These are phyloP conservation scores for Exsudoporus frostii DNA, from an alignment of 768 basidiomycete genomes.

Conservation along the genomic window DNA sequence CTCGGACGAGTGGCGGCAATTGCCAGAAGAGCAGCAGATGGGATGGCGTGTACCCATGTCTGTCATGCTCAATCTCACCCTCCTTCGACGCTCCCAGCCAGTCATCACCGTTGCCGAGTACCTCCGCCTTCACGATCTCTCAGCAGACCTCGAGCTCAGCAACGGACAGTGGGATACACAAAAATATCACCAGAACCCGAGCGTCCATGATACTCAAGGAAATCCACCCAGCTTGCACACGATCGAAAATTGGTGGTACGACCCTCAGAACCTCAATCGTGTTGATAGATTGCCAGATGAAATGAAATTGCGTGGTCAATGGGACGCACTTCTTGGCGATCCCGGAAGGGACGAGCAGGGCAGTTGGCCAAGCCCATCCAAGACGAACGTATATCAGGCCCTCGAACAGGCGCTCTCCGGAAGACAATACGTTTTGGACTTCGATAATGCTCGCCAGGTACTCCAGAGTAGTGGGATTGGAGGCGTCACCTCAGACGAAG, in stretches of 20 bases:
- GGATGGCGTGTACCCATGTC: constrained; percentile 36
- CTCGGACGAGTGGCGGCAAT: constrained; percentile 40
- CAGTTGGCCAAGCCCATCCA: constrained; percentile 22
- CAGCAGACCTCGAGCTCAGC: constrained; percentile 33
- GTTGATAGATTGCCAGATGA: constrained; percentile 36
- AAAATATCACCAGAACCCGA: constrained; percentile 32
- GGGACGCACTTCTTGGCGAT: constrained; percentile 19
- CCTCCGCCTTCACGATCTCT: constrained; percentile 38
- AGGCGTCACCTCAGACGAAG: constrained; percentile 26
- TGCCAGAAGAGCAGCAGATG: constrained; percentile 36
- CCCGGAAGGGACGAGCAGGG: constrained; percentile 14
- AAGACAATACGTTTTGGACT: constrained; percentile 17
- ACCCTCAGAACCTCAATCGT: constrained; percentile 34
- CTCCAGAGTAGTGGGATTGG: constrained; percentile 14
- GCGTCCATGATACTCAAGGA: constrained; percentile 22
- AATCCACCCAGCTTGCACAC: constrained; percentile 28
- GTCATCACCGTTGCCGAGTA: constrained; percentile 43
- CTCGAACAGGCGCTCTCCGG: constrained; percentile 19
- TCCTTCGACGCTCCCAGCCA: constrained; percentile 36
- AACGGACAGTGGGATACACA: constrained; percentile 39
- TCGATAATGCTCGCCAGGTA: constrained; percentile 23
- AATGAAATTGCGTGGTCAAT: constrained; percentile 33
- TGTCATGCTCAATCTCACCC: constrained; percentile 42
- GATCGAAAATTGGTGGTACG: constrained; percentile 42
- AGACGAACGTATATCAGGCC: constrained; percentile 17